Base-by-base conservation (phyloP, 2,329 filamentous ascomycete species). In the Aspergillus udagawae region DNA sequence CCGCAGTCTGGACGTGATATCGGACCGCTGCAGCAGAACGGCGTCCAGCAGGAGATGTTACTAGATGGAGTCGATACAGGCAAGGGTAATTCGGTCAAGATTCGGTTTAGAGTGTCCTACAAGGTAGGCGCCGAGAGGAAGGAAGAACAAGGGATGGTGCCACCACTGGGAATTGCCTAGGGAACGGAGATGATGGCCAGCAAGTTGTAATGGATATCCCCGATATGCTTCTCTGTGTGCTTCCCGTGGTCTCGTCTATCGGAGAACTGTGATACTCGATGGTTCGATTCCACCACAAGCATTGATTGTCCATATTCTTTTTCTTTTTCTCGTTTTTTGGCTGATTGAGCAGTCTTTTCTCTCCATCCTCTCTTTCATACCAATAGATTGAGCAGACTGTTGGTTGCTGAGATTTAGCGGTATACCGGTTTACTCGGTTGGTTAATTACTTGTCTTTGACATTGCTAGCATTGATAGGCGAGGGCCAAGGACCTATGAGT, bases 31-130 rank as follows among this genome's bases (percentile, higher is more conserved):
- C 88, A 91, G 68, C 85, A 87, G 71, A 84, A 83, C 66, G 92
- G 92, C 28, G 87, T 99, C 53, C 89, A 86, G 38, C 94, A 97
- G 75, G 83, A 86, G 20, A 91, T 97, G 61, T 80, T 87, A 49
- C 80, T 97, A 27, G 86, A 91, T 64, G 87, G 91, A 1, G 87
- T 91, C 1, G 86, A 91, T 65, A 78, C 77, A 60, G 81, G 85
- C 47, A 90, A 88, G 69, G 94, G 94, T 1, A 86, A 85, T 56
- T 83, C 80, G n/a, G 87, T 95, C 59, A 96, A 95, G 77, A 84
- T 99, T 76, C 82, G 94, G 61, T 99, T 92, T 90, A 90, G 91
- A 66, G 86, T 90, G 27, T 85, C 88, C 4, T 97, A 97, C 75
- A 85, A 83, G 67, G 72, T 94, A 12, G 88, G 84, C 3, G 80